Base-by-base conservation (phyloP, 2,329 filamentous ascomycete genomes). In the Aspergillus spinulosporus region DNA sequence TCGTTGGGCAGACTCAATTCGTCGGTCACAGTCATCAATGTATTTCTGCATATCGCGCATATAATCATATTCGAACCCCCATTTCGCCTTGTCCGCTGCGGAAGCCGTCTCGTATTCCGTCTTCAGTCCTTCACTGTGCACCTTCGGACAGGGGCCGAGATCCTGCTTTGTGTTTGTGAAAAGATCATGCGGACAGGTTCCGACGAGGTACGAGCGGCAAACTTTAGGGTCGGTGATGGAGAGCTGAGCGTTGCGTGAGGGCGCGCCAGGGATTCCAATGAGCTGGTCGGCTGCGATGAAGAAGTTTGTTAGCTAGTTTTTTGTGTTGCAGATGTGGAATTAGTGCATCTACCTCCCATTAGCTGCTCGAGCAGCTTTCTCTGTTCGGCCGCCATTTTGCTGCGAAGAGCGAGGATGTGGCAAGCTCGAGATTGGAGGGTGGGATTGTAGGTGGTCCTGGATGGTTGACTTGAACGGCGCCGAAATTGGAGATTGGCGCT, bases 81-180 rank as follows among this genome's bases (percentile, higher is more conserved):
- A 89, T 65, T 88, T 86, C 59, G 87, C 84, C 72, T 87, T 88
- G 66, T 93, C 88, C 31, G 84, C 76, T 1, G 88, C 80, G 3
- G 88, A 78, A 0, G 94, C 85, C 1, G 78, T 81, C 65, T 95
- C 89, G 74, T 94, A 99, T 72, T 99, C 92, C 47, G 87, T 80
- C 76, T 96, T 97, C 63, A 97, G 82, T 9, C 86, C 85, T 72
- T 97, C 92, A 48, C 86, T 89, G 77, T 99, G 94, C 28, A 93
- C 84, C 72, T 93, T 94, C 49, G 90, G 84, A 70, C 94, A 99
- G 0, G 86, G 84, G 2, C 94, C 94, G 34, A 97, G 84, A 73
- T 99, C 94, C 82, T 97, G 92, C 79, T 97, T 97, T 45, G 94
- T 99, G 78, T 99, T 99, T 63, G 93, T 99, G 83, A 99, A 99